Conservation (phyloP, 202 grass and related monocot species). For the Digitaria exilis region DNA sequence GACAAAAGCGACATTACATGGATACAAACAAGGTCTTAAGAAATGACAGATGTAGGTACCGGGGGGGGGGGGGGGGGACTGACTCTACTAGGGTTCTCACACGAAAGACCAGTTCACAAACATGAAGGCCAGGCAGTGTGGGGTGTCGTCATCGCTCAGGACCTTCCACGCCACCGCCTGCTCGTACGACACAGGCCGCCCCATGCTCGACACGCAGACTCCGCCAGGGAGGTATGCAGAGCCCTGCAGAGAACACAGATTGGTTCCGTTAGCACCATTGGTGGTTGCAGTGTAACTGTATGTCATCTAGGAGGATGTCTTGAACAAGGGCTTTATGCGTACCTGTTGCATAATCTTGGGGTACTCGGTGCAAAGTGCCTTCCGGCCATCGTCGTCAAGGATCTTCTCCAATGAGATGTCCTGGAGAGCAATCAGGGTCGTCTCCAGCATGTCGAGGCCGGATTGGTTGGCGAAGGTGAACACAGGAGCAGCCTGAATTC, state of each 20-base stretch:
- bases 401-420: conserved; percentile 79
- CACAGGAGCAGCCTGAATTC: conserved; percentile 69
- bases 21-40: neutral
- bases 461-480: conserved; percentile 92
- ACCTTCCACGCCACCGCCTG: conserved; percentile 95
- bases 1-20: conserved; percentile 19
- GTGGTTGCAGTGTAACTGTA: neutral
- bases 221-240: conserved; percentile 74
- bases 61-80: neutral
- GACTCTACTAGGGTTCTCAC: conserved; percentile 26
- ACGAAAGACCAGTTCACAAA: conserved; percentile 99
- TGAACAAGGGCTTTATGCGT: neutral
- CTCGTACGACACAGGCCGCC: conserved; percentile 81
- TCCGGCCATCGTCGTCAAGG: conserved; percentile 74
- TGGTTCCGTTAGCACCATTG: neutral
- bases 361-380: conserved; percentile 79
- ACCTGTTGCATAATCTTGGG: conserved; percentile 89
- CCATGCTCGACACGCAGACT: conserved; percentile 93
- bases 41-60: neutral
- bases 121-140: conserved; percentile 93
- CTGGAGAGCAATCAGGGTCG: conserved; percentile 77
- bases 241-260: conserved; percentile 51
- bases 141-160: conserved; percentile 67
- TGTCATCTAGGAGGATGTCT: neutral
- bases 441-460: conserved; percentile 90